Evolutionary conservation across 2,329 filamentous ascomycete genomes (phyloP).

Genomic region (Gyromitra esculenta): DNA sequence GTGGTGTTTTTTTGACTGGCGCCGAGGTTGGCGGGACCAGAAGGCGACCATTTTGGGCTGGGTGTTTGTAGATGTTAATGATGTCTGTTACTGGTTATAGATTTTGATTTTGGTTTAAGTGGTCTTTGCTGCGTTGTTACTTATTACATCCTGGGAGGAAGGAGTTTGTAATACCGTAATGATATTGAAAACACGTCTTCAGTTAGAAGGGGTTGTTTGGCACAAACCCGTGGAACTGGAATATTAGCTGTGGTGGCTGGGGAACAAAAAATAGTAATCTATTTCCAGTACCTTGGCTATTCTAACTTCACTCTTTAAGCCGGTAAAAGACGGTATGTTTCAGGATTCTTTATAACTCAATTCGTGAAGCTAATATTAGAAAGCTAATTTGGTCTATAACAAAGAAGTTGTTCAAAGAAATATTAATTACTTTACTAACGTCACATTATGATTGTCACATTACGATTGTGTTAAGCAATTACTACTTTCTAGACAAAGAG

Average conservation of each 20-base stretch:
- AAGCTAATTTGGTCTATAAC: background rate
- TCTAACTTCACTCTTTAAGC: no score
- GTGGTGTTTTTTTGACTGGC: constrained; percentile 21
- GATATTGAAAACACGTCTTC: background rate
- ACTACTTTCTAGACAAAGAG: background rate
- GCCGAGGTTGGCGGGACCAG: background rate
- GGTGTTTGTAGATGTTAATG: background rate
- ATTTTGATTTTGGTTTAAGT: background rate
- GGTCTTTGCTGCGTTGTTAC: background rate
- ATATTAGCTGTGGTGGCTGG: background rate
- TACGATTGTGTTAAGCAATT: background rate
- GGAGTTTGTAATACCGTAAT: background rate
- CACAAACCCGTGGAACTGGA: no score
- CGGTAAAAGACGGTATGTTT: background rate
- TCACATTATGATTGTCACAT: background rate
- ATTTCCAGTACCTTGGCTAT: no score
- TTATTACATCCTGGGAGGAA: background rate
- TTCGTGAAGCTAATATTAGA: background rate
- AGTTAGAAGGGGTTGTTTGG: background rate
- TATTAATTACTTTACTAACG: background rate
- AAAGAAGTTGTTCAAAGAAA: constrained; percentile 2
- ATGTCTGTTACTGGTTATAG: background rate
- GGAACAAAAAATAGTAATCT: no score
- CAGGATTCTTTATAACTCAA: background rate
- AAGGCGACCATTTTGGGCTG: constrained; percentile 2